Evolutionary conservation across 1,284 basidiomycete genomes (phyloP), one percentile per base, ranked within the genome.

Genomic region (Cerrena zonata): DNA sequence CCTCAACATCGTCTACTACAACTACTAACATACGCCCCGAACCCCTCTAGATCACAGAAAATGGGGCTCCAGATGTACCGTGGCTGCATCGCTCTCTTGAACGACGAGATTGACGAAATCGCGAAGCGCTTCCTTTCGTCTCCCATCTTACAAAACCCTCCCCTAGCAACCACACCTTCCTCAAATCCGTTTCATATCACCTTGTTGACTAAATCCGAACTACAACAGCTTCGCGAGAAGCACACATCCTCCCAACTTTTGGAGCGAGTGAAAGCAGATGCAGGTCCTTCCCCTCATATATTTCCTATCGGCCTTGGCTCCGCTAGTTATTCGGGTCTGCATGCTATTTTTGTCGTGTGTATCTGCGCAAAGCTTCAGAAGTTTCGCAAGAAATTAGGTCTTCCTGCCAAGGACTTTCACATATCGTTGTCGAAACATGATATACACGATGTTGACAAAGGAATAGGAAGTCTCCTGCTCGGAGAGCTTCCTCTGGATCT

Each of bases 331-430:
- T 37, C 52, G 51, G n/a, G 26, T 43, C 34, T 24, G 43, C 65
- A 42, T 0, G 67, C 75, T 1, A 67, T 70, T 52, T 82, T 76
- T 58, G 67, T 77, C 12, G 72, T 78, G 7, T 64, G 80, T n/a
- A 66, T 82, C 2, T 82, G 79, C 78, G 76, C 76, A 39, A 70
- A 72, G 11, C 79, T 75, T 4, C 76, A 82, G 54, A 66, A 67
- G 21, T 60, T 76, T 27, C 72, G 80, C 1, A 77, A 73, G 56
- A 65, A 67, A 25, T 61, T 74, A 10, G 76, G 76, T 2, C 67
- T 82, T 10, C 66, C 70, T 26, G 69, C 72, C 2, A 79, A 77
- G 58, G 67, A 79, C 23, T 82, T 81, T 57, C 77, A 82, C 59
- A 73, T 82, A 56, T 76, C 74, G 2, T 65, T 83, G 13, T 73